phyloP scores from a whole-genome alignment of 2,329 filamentous ascomycete genomes.

The Xylariaceae sp. region DNA sequence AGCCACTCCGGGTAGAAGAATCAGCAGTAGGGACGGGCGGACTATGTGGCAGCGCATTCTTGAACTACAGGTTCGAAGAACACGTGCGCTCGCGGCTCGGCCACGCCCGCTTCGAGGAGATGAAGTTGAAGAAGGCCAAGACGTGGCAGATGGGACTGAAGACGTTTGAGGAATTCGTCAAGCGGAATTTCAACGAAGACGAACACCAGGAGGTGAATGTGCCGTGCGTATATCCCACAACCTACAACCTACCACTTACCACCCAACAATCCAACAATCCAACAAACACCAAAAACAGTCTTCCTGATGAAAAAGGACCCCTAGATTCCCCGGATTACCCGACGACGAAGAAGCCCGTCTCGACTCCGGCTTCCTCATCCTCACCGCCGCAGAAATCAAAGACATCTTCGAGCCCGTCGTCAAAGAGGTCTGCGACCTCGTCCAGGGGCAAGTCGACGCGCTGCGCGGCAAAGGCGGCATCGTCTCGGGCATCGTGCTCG shows the following conservation, averaged over 20 bases:
- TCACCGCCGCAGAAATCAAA: slow-evolving; percentile 64
- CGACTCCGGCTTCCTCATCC: slow-evolving; percentile 70
- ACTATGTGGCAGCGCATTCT: slow-evolving; percentile 69
- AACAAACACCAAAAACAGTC: too few relatives aligned
- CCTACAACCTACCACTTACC: too few relatives aligned
- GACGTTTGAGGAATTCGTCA: slow-evolving; percentile 81
- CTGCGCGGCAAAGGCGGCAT: slow-evolving; percentile 57
- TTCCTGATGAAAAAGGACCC: neutral
- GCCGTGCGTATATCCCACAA: slow-evolving; percentile 46
- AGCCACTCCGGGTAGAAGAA: slow-evolving; percentile 68
- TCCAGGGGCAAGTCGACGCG: slow-evolving; percentile 60
- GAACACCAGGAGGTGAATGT: slow-evolving; percentile 73
- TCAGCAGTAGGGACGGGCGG: slow-evolving; percentile 74
- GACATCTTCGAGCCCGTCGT: slow-evolving; percentile 72
- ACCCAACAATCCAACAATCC: too few relatives aligned
- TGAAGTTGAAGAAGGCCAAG: slow-evolving; percentile 72
- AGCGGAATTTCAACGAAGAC: slow-evolving; percentile 75
- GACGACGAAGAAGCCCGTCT: slow-evolving; percentile 71
- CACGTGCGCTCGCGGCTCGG: slow-evolving; percentile 65
- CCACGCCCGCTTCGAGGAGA: slow-evolving; percentile 60
- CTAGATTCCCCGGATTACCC: slow-evolving; percentile 63
- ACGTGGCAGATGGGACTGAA: slow-evolving; percentile 74
- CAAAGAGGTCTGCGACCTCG: slow-evolving; percentile 62
- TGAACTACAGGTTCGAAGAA: slow-evolving; percentile 78
- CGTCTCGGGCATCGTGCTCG: slow-evolving; percentile 70